phyloP scores from a whole-genome alignment of 495 filamentous ascomycete genomes.

The Ramalina intermedia region DNA sequence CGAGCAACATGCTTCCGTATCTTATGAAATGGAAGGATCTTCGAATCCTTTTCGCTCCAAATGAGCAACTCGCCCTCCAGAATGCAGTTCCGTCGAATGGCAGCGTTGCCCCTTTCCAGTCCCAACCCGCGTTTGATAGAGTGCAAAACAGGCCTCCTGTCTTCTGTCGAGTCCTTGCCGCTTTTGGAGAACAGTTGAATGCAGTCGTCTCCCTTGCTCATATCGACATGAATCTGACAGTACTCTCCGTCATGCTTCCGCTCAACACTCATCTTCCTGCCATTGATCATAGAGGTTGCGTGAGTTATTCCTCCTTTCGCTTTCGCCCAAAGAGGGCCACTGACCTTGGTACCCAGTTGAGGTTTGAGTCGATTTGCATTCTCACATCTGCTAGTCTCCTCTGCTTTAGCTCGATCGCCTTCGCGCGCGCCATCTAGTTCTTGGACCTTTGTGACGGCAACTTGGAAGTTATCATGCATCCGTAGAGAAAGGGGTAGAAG shows the following conservation, averaged over 20 bases:
- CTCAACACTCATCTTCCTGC: slow-evolving; percentile 54
- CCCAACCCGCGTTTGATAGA: slow-evolving; percentile 37
- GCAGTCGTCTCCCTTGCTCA: slow-evolving; percentile 34
- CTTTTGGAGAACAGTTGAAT: slow-evolving; percentile 85
- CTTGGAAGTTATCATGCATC: slow-evolving; percentile 47
- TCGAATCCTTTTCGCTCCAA: slow-evolving; percentile 46
- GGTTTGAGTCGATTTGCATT: slow-evolving; percentile 44
- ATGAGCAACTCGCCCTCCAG: slow-evolving; percentile 74
- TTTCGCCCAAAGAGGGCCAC: slow-evolving; percentile 61
- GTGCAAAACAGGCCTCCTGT: slow-evolving; percentile 46
- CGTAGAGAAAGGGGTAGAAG: slow-evolving; percentile 48
- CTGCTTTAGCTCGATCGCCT: slow-evolving; percentile 4
- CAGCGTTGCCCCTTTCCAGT: slow-evolving; percentile 40
- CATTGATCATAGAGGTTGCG: slow-evolving; percentile 42
- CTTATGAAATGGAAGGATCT: slow-evolving; percentile 59
- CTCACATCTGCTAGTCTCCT: slow-evolving; percentile 2
- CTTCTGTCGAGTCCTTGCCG: slow-evolving; percentile 70
- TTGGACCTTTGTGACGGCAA: slow-evolving; percentile 32
- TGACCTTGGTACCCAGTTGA: slow-evolving; percentile 55
- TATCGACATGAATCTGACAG: slow-evolving; percentile 72
- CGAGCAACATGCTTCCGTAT: slow-evolving; percentile 66
- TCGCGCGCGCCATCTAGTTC: slow-evolving; percentile 8
- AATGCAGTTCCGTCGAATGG: slow-evolving; percentile 49
- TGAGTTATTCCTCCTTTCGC: slow-evolving; percentile 43
- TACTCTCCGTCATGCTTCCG: slow-evolving; percentile 82